These are phyloP conservation scores for Sugiyamaella japonica DNA, from an alignment of 1,139 yeast genomes.

Conservation along the genomic window DNA sequence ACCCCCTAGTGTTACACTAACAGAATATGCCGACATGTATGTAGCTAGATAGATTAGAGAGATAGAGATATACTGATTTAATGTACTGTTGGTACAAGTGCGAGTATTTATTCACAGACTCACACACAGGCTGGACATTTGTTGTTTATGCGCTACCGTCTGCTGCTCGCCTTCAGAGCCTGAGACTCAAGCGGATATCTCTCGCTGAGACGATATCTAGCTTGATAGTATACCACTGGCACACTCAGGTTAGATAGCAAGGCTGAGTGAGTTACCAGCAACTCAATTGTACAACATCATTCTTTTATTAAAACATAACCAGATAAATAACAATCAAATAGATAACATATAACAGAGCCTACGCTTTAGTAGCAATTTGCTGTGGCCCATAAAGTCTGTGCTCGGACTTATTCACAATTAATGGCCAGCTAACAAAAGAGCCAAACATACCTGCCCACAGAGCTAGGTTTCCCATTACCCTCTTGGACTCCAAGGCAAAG, in stretches of 20 bases:
- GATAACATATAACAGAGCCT: background rate
- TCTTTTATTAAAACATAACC: background rate
- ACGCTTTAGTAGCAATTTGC: background rate
- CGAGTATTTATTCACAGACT: too few relatives aligned
- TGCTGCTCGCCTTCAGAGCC: too few relatives aligned
- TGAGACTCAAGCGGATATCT: too few relatives aligned
- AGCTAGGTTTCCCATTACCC: slow-evolving; percentile 12
- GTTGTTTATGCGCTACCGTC: too few relatives aligned
- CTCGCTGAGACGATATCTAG: too few relatives aligned
- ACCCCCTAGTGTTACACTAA: background rate
- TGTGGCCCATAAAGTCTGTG: slow-evolving; percentile 9
- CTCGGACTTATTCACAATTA: slow-evolving; percentile 11
- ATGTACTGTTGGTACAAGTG: too few relatives aligned
- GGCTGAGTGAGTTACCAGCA: background rate
- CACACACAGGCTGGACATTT: too few relatives aligned
- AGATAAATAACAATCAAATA: background rate
- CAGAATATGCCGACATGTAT: background rate
- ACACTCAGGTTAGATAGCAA: too few relatives aligned
- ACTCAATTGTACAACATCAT: background rate
- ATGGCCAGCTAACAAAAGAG: slow-evolving; percentile 8
- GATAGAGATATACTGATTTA: too few relatives aligned
- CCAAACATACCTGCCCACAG: slow-evolving; percentile 16
- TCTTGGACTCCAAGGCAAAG: slow-evolving; percentile 1
- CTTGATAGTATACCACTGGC: too few relatives aligned
- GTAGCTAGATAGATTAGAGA: background rate